Conservation (phyloP, 805 yeast genomes). For the Komagataella ulmi region DNA sequence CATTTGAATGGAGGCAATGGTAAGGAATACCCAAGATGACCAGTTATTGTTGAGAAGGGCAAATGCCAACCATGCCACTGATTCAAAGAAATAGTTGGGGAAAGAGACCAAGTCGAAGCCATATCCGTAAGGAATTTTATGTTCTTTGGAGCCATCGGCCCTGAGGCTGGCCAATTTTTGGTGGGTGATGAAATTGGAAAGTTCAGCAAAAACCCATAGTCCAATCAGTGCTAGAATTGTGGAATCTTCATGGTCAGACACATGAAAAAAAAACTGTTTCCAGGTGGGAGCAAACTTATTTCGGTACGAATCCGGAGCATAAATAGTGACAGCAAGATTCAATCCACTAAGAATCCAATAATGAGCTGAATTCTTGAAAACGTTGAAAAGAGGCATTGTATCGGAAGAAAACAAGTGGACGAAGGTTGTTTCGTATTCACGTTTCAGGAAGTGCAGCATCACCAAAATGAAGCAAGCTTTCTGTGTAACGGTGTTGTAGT, state of each 20-base stretch:
- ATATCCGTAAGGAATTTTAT: constrained; percentile 71
- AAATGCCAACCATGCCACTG: constrained; percentile 58
- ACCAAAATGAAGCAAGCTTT: constrained; percentile 38
- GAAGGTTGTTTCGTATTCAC: constrained; percentile 78
- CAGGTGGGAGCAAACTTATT: constrained; percentile 6
- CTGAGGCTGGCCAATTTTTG: constrained; percentile 48
- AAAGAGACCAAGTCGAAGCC: constrained; percentile 73
- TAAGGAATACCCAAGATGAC: constrained; percentile 57
- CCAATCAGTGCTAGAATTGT: constrained; percentile 21
- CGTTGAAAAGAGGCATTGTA: constrained; percentile 84
- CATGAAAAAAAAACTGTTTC: constrained; percentile 26
- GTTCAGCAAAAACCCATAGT: constrained; percentile 47
- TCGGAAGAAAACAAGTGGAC: constrained; percentile 78
- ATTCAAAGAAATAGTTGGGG: constrained; percentile 91
- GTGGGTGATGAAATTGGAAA: constrained; percentile 65
- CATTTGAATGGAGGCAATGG: constrained; percentile 74
- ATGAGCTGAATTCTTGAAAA: constrained; percentile 82
- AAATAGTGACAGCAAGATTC: constrained; percentile 20
- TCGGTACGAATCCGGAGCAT: constrained; percentile 11
- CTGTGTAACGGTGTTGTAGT: constrained; percentile 37
- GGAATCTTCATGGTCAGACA: constrained; percentile 23
- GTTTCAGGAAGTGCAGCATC: constrained; percentile 67
- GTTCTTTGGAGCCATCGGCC: constrained; percentile 39
- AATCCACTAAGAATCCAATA: constrained; percentile 87
- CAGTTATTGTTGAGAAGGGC: constrained; percentile 67